A percentile compares a stretch with the other conserved stretches of the same genome.
phyloP scores from a whole-genome alignment of 306 rosid genomes.

The Acacia crassicarpa region DNA sequence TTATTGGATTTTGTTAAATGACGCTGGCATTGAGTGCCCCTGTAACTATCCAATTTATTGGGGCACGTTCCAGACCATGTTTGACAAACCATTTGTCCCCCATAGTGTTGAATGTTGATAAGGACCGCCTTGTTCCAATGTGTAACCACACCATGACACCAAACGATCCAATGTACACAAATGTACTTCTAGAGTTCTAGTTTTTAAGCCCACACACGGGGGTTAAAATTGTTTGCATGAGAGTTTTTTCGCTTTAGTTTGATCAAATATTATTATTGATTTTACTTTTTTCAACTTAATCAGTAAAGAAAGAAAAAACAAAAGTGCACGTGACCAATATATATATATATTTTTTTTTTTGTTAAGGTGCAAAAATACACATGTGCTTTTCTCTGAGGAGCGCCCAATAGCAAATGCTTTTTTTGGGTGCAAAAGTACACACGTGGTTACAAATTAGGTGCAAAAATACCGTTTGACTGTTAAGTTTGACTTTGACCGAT shows the following conservation, averaged over 20 bases:
- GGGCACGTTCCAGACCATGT: not conserved
- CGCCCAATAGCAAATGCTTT: too few species aligned
- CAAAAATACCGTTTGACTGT: too few species aligned
- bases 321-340: not conserved
- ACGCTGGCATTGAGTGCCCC: constrained; percentile 1
- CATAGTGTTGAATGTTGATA: not conserved
- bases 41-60: not conserved
- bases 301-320: not conserved
- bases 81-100: not conserved
- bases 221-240: not conserved
- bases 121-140: constrained; percentile 19
- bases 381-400: too few species aligned
- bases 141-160: not conserved
- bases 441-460: too few species aligned
- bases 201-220: not conserved
- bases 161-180: not conserved
- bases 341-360: too few species aligned
- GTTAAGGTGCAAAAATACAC: too few species aligned
- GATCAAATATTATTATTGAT: too few species aligned
- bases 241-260: too few species aligned
- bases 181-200: not conserved
- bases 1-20: constrained; percentile 4
- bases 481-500: too few species aligned
- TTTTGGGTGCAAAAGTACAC: too few species aligned
- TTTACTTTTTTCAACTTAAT: not conserved